These are phyloP conservation scores for Lycium barbarum DNA, from an alignment of 257 asterid genomes.

Conservation along the genomic window DNA sequence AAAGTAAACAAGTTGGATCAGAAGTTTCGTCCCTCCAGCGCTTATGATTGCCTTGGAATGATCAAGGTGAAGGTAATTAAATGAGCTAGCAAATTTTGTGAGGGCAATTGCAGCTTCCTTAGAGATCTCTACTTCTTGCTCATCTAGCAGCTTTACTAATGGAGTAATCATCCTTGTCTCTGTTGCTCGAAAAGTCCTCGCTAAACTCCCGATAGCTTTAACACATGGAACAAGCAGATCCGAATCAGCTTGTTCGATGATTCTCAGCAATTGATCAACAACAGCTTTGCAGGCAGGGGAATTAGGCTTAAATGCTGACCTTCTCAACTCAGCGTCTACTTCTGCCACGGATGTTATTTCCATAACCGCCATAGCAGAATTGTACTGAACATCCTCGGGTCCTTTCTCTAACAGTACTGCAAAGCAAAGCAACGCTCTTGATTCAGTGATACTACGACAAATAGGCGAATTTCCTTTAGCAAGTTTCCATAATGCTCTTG, in stretches of 20 bases:
- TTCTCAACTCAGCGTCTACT: slow-evolving; percentile 59
- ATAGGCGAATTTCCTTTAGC: slow-evolving; percentile 39
- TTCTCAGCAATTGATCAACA: slow-evolving; percentile 60
- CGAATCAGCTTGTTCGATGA: slow-evolving; percentile 52
- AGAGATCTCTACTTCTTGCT: slow-evolving; percentile 58
- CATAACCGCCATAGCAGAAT: slow-evolving; percentile 50
- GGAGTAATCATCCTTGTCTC: slow-evolving; percentile 75
- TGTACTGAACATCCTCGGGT: slow-evolving; percentile 32
- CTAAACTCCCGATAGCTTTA: slow-evolving; percentile 63
- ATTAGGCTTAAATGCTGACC: slow-evolving; percentile 76
- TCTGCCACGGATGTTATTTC: slow-evolving; percentile 80
- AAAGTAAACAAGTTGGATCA: slow-evolving; percentile 71
- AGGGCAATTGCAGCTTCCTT: slow-evolving; percentile 67
- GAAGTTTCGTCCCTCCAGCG: slow-evolving; percentile 68
- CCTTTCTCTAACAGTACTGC: slow-evolving; percentile 44
- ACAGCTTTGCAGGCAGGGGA: slow-evolving; percentile 78
- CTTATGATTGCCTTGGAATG: slow-evolving; percentile 68
- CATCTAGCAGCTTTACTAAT: slow-evolving; percentile 62
- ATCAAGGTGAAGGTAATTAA: slow-evolving; percentile 63
- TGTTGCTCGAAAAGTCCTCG: slow-evolving; percentile 72
- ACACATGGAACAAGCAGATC: slow-evolving; percentile 70
- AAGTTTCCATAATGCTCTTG: slow-evolving; percentile 40
- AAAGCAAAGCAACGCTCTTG: slow-evolving; percentile 41
- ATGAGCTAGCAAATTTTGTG: slow-evolving; percentile 58
- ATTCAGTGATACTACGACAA: slow-evolving; percentile 43